A percentile compares a stretch with the other conserved stretches of the same genome.
Conservation (phyloP, 192 early-diverging fungal species). For the Backusella luteola region DNA sequence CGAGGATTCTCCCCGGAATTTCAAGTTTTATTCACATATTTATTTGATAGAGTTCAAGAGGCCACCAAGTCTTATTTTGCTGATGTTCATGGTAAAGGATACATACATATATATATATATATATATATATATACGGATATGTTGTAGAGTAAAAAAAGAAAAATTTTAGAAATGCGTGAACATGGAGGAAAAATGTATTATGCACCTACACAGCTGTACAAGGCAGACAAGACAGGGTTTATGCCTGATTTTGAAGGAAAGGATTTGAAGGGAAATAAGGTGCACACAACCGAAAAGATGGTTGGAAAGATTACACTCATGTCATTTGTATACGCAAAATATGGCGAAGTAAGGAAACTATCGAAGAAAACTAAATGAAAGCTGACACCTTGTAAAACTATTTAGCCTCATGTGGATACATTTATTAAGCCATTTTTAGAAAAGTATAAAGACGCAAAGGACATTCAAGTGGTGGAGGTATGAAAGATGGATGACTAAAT, state of each 20-base stretch:
- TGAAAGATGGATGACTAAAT: background rate
- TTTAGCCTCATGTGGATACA: conserved; percentile 41
- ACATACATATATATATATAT: too few relatives aligned
- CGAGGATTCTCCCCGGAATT: background rate
- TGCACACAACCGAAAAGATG: conserved; percentile 43
- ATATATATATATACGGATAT: too few relatives aligned
- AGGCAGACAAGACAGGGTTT: conserved; percentile 50
- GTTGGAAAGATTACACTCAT: conserved; percentile 44
- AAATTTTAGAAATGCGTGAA: conserved; percentile 38
- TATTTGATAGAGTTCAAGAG: background rate
- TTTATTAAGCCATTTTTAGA: conserved; percentile 46
- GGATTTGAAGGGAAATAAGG: conserved; percentile 36
- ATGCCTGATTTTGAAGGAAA: conserved; percentile 53
- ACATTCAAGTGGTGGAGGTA: conserved; percentile 49
- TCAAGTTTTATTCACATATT: background rate
- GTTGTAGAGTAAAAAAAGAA: too few relatives aligned
- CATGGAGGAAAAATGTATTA: conserved; percentile 51
- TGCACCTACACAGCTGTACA: conserved; percentile 40
- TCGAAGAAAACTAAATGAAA: background rate
- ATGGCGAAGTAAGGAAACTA: conserved; percentile 38
- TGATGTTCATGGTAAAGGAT: conserved; percentile 26
- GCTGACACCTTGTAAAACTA: background rate
- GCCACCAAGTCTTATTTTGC: conserved; percentile 34
- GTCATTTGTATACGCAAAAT: conserved; percentile 49
- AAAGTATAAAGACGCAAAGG: conserved; percentile 30